These are phyloP conservation scores for Kwoniella newhampshirensis DNA, from an alignment of 768 basidiomycete species.

Conservation along the genomic window DNA sequence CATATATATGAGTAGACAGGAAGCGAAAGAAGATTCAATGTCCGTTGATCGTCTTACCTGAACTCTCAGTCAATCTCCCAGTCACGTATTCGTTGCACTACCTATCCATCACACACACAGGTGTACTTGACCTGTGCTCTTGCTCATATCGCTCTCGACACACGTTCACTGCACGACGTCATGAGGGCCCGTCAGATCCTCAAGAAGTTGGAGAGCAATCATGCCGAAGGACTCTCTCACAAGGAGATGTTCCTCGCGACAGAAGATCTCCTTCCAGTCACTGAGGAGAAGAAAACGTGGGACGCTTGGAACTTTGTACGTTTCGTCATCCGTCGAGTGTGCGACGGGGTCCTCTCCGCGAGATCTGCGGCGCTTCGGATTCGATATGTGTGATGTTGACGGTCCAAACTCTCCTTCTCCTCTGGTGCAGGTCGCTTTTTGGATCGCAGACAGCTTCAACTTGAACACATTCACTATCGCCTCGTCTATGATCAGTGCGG, in stretches of 20 bases:
- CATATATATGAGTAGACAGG: no score
- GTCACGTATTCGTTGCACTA: no score
- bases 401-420: conserved; percentile 7
- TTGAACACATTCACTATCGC: conserved; percentile 54
- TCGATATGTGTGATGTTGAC: not conserved
- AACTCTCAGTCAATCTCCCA: no score
- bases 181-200: conserved; percentile 23
- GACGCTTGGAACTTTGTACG: conserved; percentile 65
- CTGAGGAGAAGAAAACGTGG: conserved; percentile 67
- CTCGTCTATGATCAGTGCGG: conserved; percentile 44
- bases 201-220: conserved; percentile 58
- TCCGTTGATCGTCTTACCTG: no score
- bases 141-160: no score
- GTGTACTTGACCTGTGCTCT: no score
- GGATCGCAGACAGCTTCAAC: conserved; percentile 71
- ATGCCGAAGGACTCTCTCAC: conserved; percentile 60
- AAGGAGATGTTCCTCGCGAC: conserved; percentile 64
- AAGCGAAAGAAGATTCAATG: no score
- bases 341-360: no score
- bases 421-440: conserved; percentile 56
- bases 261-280: conserved; percentile 70
- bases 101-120: no score
- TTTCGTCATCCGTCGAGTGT: no score
- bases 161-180: not conserved
- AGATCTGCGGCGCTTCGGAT: no score